phyloP scores from a whole-genome alignment of 2,329 filamentous ascomycete species.

The Nothophoma quercina region DNA sequence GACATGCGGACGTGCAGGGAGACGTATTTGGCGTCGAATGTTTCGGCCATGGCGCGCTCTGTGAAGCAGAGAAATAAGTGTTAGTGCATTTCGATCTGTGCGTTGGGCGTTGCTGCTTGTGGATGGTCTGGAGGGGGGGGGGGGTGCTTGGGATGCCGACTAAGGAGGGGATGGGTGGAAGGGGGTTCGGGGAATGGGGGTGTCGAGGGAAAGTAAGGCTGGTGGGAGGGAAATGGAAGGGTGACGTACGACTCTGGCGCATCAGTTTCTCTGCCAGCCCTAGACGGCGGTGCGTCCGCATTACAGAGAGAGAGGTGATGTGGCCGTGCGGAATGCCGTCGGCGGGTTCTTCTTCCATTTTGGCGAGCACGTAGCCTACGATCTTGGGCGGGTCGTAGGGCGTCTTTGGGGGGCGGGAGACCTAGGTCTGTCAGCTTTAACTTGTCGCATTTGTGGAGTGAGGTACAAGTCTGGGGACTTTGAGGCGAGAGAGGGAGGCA shows the following conservation, averaged over 20 bases:
- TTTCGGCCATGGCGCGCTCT: slow-evolving; percentile 97
- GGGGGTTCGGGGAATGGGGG: not conserved
- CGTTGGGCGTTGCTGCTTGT: too few species aligned
- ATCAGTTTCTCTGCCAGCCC: slow-evolving; percentile 98
- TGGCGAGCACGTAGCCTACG: slow-evolving; percentile 97
- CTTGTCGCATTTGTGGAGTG: too few species aligned
- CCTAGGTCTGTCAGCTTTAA: slow-evolving; percentile 47
- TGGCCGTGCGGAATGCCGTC: slow-evolving; percentile 94
- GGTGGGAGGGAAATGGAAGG: not conserved
- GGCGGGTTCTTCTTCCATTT: slow-evolving; percentile 98
- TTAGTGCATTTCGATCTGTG: too few species aligned
- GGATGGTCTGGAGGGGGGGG: too few species aligned
- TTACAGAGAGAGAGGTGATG: slow-evolving; percentile 93
- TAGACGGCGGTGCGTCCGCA: slow-evolving; percentile 90
- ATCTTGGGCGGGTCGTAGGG: slow-evolving; percentile 95
- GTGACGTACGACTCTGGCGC: slow-evolving; percentile 79
- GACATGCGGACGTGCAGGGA: slow-evolving; percentile 94
- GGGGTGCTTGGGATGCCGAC: too few species aligned
- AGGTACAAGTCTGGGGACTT: too few species aligned
- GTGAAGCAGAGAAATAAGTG: not conserved
- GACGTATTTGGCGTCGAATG: slow-evolving; percentile 89
- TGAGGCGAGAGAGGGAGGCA: too few species aligned
- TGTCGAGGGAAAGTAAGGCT: not conserved
- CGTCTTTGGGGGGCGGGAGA: slow-evolving; percentile 77
- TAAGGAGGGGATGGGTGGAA: too few species aligned